Evolutionary conservation across 148 eudicot genomes (phyloP).

Genomic region (Chenopodium quinoa): DNA sequence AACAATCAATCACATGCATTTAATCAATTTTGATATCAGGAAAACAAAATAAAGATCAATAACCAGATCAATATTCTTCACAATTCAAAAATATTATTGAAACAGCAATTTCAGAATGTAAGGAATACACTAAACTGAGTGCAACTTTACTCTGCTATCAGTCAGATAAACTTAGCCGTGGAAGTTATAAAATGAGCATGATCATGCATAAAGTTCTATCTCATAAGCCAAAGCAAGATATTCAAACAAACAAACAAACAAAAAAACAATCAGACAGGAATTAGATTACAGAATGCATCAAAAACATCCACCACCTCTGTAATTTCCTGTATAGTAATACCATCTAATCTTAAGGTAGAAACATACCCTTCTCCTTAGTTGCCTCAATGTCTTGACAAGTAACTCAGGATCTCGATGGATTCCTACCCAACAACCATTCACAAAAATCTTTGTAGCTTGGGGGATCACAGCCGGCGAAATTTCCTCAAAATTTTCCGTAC

Average conservation of each 20-base stretch:
- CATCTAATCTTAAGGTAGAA: background rate
- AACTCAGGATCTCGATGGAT: conserved; percentile 95
- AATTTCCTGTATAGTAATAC: conserved; percentile 8
- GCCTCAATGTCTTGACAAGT: conserved; percentile 83
- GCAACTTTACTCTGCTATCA: background rate
- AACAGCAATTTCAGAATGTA: background rate
- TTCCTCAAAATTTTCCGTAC: conserved; percentile 95
- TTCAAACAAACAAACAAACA: background rate
- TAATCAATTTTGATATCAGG: background rate
- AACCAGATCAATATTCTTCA: background rate
- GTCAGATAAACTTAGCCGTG: conserved; percentile 6
- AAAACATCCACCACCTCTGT: background rate
- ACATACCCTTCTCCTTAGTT: conserved; percentile 83
- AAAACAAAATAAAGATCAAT: background rate
- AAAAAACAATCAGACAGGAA: background rate
- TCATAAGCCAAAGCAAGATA: background rate
- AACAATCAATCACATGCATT: background rate
- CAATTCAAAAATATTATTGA: background rate
- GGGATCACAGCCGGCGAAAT: conserved; percentile 95
- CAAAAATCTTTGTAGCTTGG: conserved; percentile 93
- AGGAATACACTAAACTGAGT: background rate
- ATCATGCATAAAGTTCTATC: background rate
- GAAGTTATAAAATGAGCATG: conserved; percentile 5
- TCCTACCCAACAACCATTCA: conserved; percentile 98
- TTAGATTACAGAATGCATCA: background rate